Conservation (phyloP, 345 rosid species). For the Citrus hindsii region DNA sequence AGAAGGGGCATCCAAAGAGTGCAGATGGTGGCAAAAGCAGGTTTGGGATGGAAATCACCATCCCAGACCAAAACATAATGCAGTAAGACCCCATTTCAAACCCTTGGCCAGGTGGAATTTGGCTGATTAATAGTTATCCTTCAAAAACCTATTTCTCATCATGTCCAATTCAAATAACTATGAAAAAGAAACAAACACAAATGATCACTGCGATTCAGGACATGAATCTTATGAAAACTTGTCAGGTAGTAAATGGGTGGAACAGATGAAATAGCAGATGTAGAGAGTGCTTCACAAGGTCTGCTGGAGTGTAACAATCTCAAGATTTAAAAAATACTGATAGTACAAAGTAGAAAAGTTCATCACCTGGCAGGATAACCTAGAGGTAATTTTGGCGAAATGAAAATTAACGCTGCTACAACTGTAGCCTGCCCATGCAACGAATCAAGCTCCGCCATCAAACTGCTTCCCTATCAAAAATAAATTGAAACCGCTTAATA, state of each 20-base stretch:
- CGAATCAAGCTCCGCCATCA: conserved; percentile 67
- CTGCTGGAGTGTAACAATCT: background rate
- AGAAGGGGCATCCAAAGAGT: background rate
- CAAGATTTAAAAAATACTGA: background rate
- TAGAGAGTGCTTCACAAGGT: background rate
- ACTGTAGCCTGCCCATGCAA: conserved; percentile 94
- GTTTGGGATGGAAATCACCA: background rate
- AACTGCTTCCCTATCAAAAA: conserved; percentile 58
- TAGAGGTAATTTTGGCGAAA: conserved; percentile 83
- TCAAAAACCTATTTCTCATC: background rate
- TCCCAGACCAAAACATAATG: background rate
- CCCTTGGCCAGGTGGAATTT: background rate
- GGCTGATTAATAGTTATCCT: background rate
- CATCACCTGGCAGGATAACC: conserved; percentile 91
- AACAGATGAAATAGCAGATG: background rate
- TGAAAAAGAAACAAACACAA: background rate
- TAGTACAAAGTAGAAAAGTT: conserved; percentile 11
- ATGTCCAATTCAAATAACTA: background rate
- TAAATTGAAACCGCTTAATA: background rate
- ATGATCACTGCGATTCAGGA: background rate
- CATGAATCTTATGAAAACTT: background rate
- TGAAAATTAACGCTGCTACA: conserved; percentile 80
- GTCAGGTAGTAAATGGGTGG: background rate
- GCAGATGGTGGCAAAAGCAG: background rate
- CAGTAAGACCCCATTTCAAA: background rate